Evolutionary conservation across 2,329 filamentous ascomycete species (phyloP), one percentile per base, ranked within the genome.

Genomic region (Rutstroemia sp.): DNA sequence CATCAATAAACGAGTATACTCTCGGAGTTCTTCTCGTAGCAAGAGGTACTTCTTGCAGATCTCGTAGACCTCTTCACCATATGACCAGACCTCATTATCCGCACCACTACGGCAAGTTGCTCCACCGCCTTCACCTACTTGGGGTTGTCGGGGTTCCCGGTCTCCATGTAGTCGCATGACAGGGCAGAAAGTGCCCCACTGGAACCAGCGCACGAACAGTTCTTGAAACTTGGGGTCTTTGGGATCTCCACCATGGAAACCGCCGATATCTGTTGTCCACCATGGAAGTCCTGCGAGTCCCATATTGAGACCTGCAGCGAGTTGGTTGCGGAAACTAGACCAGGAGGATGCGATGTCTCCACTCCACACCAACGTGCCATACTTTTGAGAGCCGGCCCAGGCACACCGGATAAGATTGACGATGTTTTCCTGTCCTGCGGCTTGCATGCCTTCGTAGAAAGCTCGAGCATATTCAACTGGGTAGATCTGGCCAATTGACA

Each of bases 211-310:
- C 1, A 82, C 78, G 57, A 87, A 81, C 0, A 87, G 70, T 64
- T 87, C 84, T 7, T 81, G 74, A 68, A 87, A 87, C 0, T 63
- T 72, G 1, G 72, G 69, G 48, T 84, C 77, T 1, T 72, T 67
- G 0, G 82, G 80, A 58, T 83, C 75, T 0, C 84, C 84, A 5
- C 83, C 83, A 63, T 87, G 83, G 64, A 88, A 87, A 0, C 85
- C 85, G 1, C 85, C 84, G 52, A 87, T 87, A 62, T 87, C 84
- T 0, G 83, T 87, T 0, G 84, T 87, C 81, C 82, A 87, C 83
- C 83, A 86, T 0, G 82, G 77, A 9, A 87, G 75, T 0, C 84
- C 84, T 0, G 81, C 74, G 4, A 87, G 70, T 0, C 82, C 84
- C 79, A 86, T 85, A 65, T 85, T 84, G 19, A 87, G 71, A 0